Evolutionary conservation across 306 rosid genomes (phyloP), one percentile per base, ranked within the genome.

Genomic region (Herpetospermum pedunculosum): DNA sequence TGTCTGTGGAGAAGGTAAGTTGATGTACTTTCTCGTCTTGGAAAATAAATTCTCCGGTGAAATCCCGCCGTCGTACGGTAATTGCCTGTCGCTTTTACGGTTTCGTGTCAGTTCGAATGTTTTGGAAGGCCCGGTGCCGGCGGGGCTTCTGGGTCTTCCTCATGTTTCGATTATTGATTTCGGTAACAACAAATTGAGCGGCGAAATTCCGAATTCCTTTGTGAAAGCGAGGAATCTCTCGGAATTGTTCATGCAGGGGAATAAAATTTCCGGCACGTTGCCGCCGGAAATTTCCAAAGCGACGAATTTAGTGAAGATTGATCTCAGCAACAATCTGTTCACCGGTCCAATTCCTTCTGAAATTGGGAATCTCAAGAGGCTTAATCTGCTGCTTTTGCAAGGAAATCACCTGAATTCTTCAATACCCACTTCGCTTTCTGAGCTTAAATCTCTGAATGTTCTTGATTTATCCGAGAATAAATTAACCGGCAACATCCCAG

Each of bases 381-480:
- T 95, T 1, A 95, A 95, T 62, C 75, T 88, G 77, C 87, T 95
- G 21, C 82, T 89, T 83, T 21, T 95, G 64, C 96, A 95, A 89
- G 86, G 87, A 77, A 95, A 95, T 83, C 85, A 76, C 82, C 59
- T 95, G 78, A 89, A 70, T 54, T 89, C 92, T 30, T 81, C 92
- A 5, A 95, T 95, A 37, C 99, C 99, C 0, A 75, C 67, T 63
- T 87, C 97, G 9, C 85, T 95, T 26, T 88, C 96, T 48, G 79
- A 72, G 4, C 83, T 91, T 10, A 82, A 69, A 72, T 89, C 89
- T 40, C 89, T 95, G 75, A 95, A 95, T 77, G 96, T 95, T 80
- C 99, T 95, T 64, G 99, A 95, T 73, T 91, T 92, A 72, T 95
- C 99, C 43, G 84, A 84, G 72, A 95, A 95, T 76, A 88, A 75